Evolutionary conservation across 2,329 filamentous ascomycete species (phyloP).

Genomic region (Ploettnerulaceae sp.): DNA sequence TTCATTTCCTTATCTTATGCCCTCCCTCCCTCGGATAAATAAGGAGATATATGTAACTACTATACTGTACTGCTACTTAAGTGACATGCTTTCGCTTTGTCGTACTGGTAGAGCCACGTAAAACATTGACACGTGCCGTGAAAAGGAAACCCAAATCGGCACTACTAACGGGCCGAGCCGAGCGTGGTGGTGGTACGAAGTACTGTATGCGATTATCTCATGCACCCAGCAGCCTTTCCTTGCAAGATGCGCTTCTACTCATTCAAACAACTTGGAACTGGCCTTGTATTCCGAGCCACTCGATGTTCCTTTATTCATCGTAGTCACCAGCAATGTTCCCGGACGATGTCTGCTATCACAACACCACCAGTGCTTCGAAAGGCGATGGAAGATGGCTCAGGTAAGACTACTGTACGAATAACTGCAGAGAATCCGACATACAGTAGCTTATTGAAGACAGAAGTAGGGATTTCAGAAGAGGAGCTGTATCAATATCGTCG

Average conservation of each 20-base stretch:
- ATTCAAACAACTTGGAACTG: not conserved
- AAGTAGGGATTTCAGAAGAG: constrained; percentile 19
- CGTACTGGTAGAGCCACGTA: no score
- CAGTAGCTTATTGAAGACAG: constrained; percentile 4
- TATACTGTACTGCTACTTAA: no score
- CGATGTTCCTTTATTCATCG: not conserved
- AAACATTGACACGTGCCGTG: no score
- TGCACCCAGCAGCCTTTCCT: not conserved
- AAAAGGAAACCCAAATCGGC: no score
- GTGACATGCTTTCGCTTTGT: no score
- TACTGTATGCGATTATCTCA: not conserved
- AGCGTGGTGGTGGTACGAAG: no score
- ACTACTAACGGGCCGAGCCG: no score
- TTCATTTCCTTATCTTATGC: no score
- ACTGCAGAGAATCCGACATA: not conserved
- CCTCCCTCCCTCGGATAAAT: no score
- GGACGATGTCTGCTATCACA: not conserved
- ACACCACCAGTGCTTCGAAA: constrained; percentile 1
- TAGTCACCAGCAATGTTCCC: not conserved
- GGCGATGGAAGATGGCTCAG: constrained; percentile 3
- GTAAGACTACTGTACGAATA: constrained; percentile 1
- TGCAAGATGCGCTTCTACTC: not conserved
- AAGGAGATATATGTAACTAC: no score
- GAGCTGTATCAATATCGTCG: constrained; percentile 30
- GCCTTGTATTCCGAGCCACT: not conserved